Conservation (phyloP, 345 rosid genomes). For the Citrus unshiu region DNA sequence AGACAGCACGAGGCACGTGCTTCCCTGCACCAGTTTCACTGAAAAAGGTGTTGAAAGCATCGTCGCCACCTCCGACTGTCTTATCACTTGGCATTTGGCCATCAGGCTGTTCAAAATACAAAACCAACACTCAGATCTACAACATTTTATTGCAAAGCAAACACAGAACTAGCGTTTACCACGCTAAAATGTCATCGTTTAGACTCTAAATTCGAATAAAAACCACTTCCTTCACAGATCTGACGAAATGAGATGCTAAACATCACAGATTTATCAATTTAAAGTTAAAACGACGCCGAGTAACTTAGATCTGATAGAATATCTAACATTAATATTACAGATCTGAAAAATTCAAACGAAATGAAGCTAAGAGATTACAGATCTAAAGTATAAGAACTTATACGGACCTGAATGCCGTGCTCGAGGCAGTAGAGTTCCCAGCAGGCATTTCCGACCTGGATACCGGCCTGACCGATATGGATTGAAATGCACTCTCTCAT, state of each 20-base stretch:
- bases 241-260: neutral
- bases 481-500: constrained; percentile 79
- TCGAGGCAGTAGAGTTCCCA: constrained; percentile 74
- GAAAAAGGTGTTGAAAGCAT: constrained; percentile 83
- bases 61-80: constrained; percentile 74
- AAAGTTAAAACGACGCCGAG: neutral
- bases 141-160: neutral
- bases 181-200: neutral
- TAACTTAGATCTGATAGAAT: neutral
- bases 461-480: constrained; percentile 83
- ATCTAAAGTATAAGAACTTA: neutral
- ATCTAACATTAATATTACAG: neutral
- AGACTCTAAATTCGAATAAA: neutral
- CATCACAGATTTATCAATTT: neutral
- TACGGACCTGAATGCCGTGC: constrained; percentile 64
- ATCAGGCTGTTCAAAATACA: constrained; percentile 52
- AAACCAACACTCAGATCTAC: neutral
- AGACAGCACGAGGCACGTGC: constrained; percentile 79
- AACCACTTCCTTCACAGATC: neutral
- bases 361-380: no score
- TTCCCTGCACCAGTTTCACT: constrained; percentile 80
- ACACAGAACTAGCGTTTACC: neutral
- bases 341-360: neutral
- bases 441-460: constrained; percentile 79
- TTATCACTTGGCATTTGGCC: constrained; percentile 80